A percentile compares a stretch with the other conserved stretches of the same genome.
Evolutionary conservation across 202 grass and related monocot species (phyloP).

Genomic region (Hordeum pubiflorum): DNA sequence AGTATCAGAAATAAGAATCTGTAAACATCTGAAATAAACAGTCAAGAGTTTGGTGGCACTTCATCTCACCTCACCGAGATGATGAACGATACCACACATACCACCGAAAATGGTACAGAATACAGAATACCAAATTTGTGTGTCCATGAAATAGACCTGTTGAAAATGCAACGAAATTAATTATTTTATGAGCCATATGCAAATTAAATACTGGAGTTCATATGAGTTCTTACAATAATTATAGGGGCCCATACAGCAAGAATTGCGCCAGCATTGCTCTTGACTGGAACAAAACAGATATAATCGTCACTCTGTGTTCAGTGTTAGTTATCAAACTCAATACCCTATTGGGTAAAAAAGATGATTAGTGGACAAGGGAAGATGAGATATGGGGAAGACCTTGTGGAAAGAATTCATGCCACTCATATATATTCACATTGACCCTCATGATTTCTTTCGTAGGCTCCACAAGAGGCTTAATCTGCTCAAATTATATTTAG

Average conservation of each 20-base stretch:
- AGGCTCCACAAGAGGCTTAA: constrained; percentile 84
- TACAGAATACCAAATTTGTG: constrained; percentile 98
- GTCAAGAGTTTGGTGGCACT: not conserved
- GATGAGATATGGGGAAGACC: constrained; percentile 32
- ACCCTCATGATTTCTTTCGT: constrained; percentile 89
- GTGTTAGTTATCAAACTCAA: constrained; percentile 13
- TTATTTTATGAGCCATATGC: constrained; percentile 21
- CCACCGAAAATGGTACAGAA: constrained; percentile 97
- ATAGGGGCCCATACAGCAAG: constrained; percentile 86
- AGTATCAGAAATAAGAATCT: constrained; percentile 25
- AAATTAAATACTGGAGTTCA: constrained; percentile 5
- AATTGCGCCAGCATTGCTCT: constrained; percentile 83
- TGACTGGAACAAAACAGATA: constrained; percentile 43
- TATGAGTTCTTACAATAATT: constrained; percentile 60
- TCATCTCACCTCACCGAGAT: constrained; percentile 86
- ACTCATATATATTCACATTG: constrained; percentile 83
- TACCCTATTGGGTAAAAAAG: constrained; percentile 7
- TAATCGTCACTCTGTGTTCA: constrained; percentile 19
- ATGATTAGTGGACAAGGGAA: not conserved
- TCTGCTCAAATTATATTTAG: constrained; percentile 49
- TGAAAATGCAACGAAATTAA: constrained; percentile 23
- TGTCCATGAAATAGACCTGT: constrained; percentile 99
- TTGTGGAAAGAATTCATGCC: constrained; percentile 97
- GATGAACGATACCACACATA: constrained; percentile 87
- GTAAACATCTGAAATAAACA: constrained; percentile 24